Percentiles rank a stretch among this genome's conserved stretches.
Conservation (phyloP, 129 eudicot genomes). For the sunflower (Helianthus annuus) region HanXRQr2.0-SUNRISE NC_035437.2:175055286-175055785, state of each 20-base stretch:
- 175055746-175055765: too few species aligned
- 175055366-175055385: slow-evolving; percentile 81
- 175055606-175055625: slow-evolving; percentile 43
- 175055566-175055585: slow-evolving; percentile 31
- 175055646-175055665: slow-evolving; percentile 40
- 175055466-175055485: background rate
- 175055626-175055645: slow-evolving; percentile 53
- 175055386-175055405: slow-evolving; percentile 62
- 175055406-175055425: slow-evolving; percentile 79
- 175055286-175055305: slow-evolving; percentile 91
- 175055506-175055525: slow-evolving; percentile 51
- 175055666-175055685: slow-evolving; percentile 42
- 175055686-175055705: background rate
- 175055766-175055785: too few species aligned
- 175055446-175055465: slow-evolving; percentile 11
- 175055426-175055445: slow-evolving; percentile 65
- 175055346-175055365: slow-evolving; percentile 79
- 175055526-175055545: slow-evolving; percentile 52
- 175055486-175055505: slow-evolving; percentile 38
- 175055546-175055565: slow-evolving; percentile 11
- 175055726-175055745: too few species aligned
- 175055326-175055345: slow-evolving; percentile 80
- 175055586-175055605: slow-evolving; percentile 53
- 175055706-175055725: background rate
- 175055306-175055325: slow-evolving; percentile 59